Evolutionary conservation across 2,329 filamentous ascomycete genomes (phyloP), one percentile per base, ranked within the genome.

Genomic region (Rhynchosporium secalis): DNA sequence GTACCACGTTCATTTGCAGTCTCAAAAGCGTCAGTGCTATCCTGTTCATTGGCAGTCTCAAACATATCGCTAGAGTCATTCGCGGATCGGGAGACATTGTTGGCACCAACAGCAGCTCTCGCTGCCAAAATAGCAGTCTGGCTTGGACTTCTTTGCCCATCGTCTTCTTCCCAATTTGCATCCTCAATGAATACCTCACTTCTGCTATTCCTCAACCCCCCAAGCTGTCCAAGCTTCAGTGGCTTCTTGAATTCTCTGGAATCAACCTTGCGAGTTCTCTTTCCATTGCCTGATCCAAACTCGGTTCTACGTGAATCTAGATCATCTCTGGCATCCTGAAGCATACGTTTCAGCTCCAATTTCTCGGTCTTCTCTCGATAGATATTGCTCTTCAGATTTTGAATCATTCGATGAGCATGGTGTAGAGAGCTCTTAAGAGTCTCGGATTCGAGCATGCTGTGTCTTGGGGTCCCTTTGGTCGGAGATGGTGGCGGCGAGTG

Each of bases 321-420:
- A 72, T 99, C 95, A 73, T 99, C 95, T 41, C 93, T 87, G 29
- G 94, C 89, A 72, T 99, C 95, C 77, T 98, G 94, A 36, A 98
- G 85, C 84, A 99, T 91, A 63, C 94, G 90, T 77, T 92, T 93
- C 59, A 98, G 84, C 76, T 99, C 95, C 33, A 98, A 85, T 80
- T 97, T 99, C 76, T 99, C 95, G 0, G 94, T 97, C 86, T 98
- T 99, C 76, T 99, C 95, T 40, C 95, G 90, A 75, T 99, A 94
- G 52, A 98, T 90, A 71, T 93, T 96, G 75, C 90, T 92, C 76
- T 96, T 92, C 69, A 98, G 85, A 71, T 92, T 96, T 75, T 98
- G 94, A 63, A 99, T 97, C 78, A 96, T 97, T 62, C 94, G 87
- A 75, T 98, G 95, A 45, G 95, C 94, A 75, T 99, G 95, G 69